A percentile compares a stretch with the other conserved stretches of the same genome.
Conservation (phyloP, 345 rosid genomes). For the Toxicodendron radicans region DNA sequence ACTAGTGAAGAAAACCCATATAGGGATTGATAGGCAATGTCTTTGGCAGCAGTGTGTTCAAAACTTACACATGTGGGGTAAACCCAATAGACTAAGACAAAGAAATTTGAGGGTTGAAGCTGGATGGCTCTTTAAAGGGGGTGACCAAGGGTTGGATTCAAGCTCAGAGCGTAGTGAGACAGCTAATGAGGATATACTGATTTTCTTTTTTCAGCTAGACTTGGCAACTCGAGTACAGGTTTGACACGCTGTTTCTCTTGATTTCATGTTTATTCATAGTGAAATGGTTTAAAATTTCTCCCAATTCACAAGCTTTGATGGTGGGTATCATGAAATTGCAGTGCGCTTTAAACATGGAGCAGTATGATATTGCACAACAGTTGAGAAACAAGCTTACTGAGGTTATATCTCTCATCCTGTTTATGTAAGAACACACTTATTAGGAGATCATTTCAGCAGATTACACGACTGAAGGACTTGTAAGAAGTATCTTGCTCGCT, state of each 20-base stretch:
- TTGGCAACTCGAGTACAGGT: constrained; percentile 95
- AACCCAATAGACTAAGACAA: constrained; percentile 23
- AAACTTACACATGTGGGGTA: constrained; percentile 32
- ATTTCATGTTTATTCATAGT: neutral
- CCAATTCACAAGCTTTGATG: constrained; percentile 6
- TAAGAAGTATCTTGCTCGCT: constrained; percentile 5
- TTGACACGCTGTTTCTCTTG: constrained; percentile 2
- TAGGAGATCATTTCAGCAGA: neutral
- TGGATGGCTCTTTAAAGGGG: constrained; percentile 78
- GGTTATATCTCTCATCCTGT: constrained; percentile 41
- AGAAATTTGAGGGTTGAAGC: constrained; percentile 63
- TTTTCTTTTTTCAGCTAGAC: constrained; percentile 89
- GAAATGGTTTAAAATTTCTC: neutral
- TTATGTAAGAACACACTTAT: neutral
- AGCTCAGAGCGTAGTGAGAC: constrained; percentile 76
- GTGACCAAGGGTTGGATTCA: constrained; percentile 57
- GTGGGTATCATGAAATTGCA: constrained; percentile 37
- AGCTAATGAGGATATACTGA: constrained; percentile 85
- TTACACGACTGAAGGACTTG: neutral
- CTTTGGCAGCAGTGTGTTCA: constrained; percentile 33
- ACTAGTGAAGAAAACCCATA: constrained; percentile 29
- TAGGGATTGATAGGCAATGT: constrained; percentile 35
- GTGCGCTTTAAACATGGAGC: constrained; percentile 85
- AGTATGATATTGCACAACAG: constrained; percentile 82
- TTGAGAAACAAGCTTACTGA: constrained; percentile 82